phyloP scores from a whole-genome alignment of 1,284 basidiomycete species.

The Leccinum brunneo-olivaceum region DNA sequence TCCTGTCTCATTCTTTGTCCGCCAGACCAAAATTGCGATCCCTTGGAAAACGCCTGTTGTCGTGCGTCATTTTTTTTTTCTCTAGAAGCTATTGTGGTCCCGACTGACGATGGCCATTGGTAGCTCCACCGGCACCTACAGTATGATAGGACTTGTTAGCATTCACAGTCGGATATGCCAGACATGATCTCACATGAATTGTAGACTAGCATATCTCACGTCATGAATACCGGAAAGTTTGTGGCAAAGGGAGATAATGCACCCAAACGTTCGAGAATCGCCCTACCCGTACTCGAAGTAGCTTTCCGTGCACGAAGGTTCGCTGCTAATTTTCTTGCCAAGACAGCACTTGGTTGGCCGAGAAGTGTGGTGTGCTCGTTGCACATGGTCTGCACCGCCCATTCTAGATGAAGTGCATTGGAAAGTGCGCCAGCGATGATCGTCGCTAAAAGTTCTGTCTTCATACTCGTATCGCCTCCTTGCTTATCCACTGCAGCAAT shows the following conservation, averaged over 20 bases:
- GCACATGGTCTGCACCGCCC: conserved; percentile 50
- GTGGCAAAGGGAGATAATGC: conserved; percentile 60
- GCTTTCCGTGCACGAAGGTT: conserved; percentile 48
- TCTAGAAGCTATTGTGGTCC: not conserved
- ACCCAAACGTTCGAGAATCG: conserved; percentile 51
- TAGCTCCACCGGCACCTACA: conserved; percentile 44
- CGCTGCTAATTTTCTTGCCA: conserved; percentile 55
- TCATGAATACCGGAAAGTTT: conserved; percentile 66
- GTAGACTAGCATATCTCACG: conserved; percentile 14
- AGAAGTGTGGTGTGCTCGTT: conserved; percentile 43
- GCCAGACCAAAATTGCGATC: conserved; percentile 58
- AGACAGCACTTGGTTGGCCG: conserved; percentile 53
- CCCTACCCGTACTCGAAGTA: conserved; percentile 43
- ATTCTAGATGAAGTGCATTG: conserved; percentile 60
- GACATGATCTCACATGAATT: not conserved
- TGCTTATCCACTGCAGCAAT: conserved; percentile 51
- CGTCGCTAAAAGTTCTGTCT: conserved; percentile 53
- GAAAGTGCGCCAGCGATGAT: conserved; percentile 60
- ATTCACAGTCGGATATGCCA: not conserved
- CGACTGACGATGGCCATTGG: conserved; percentile 6
- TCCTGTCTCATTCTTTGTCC: conserved; percentile 51
- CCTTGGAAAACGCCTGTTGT: conserved; percentile 69
- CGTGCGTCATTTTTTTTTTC: conserved; percentile 44
- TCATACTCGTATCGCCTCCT: conserved; percentile 46
- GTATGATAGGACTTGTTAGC: conserved; percentile 29